Evolutionary conservation across 2,329 filamentous ascomycete species (phyloP).

Genomic region (Incumbomyces lentus): DNA sequence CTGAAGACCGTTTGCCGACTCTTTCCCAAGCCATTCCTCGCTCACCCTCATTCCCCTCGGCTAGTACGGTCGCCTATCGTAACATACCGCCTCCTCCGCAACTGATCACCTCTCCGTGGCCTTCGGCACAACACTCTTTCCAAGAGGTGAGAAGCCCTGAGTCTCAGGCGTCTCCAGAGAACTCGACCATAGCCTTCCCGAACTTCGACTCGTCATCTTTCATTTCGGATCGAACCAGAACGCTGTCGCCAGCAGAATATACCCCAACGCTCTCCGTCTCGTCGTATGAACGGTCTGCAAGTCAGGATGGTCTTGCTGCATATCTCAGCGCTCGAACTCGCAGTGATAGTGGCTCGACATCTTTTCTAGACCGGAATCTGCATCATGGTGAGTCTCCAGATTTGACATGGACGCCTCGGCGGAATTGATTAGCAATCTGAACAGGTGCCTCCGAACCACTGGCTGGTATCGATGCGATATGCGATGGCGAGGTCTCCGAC

Average conservation of each 20-base stretch:
- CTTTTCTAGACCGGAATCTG: slow-evolving; percentile 3
- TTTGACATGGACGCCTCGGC: neutral
- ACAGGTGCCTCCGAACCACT: slow-evolving; percentile 3
- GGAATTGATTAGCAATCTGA: neutral
- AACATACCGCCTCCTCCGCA: slow-evolving; percentile 3
- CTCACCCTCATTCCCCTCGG: neutral
- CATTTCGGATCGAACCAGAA: slow-evolving; percentile 2
- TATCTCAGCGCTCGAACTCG: neutral
- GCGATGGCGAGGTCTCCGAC: slow-evolving; percentile 3
- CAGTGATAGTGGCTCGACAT: slow-evolving; percentile 6
- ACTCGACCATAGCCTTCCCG: neutral
- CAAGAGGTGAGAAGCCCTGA: slow-evolving; percentile 2
- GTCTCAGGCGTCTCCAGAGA: neutral
- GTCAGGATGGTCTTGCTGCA: slow-evolving; percentile 6
- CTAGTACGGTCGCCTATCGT: neutral
- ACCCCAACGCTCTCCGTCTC: slow-evolving; percentile 2
- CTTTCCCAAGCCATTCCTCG: neutral
- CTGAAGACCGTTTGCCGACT: neutral
- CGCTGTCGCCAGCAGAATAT: slow-evolving; percentile 5
- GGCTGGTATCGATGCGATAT: slow-evolving; percentile 4
- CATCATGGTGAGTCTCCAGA: slow-evolving; percentile 3
- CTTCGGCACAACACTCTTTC: neutral
- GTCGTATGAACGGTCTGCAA: neutral
- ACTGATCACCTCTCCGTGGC: slow-evolving; percentile 1
- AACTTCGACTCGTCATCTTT: slow-evolving; percentile 2